phyloP scores from a whole-genome alignment of 805 yeast genomes.

The Suhomyces sp. region DNA sequence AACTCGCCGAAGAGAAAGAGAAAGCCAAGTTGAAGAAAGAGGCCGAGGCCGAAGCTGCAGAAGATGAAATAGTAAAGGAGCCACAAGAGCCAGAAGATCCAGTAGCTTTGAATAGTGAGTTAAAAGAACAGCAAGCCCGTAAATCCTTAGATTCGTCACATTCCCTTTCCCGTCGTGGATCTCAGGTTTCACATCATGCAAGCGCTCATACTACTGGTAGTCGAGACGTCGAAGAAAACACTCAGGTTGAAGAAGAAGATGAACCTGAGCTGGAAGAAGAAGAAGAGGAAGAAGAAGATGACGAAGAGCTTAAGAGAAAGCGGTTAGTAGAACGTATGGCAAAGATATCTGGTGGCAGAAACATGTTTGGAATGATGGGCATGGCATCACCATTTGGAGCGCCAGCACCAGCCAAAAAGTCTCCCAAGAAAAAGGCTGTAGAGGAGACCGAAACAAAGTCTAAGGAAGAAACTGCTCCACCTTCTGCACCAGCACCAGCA shows the following conservation, averaged over 20 bases:
- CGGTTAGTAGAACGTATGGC: conserved; percentile 93
- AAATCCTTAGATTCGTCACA: conserved; percentile 4
- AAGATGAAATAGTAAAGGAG: not conserved
- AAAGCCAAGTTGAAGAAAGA: conserved; percentile 17
- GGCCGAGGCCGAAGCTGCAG: conserved; percentile 12
- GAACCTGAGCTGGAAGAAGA: conserved; percentile 22
- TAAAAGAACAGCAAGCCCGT: not conserved
- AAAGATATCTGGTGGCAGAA: conserved; percentile 83
- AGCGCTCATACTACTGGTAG: conserved; percentile 3
- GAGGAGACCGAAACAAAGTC: not conserved
- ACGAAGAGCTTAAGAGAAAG: conserved; percentile 70
- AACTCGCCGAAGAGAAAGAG: conserved; percentile 31
- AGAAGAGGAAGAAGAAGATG: conserved; percentile 62
- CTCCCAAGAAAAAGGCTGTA: conserved; percentile 4
- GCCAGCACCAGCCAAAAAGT: conserved; percentile 11
- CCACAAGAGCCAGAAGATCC: not conserved
- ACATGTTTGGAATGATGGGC: conserved; percentile 74
- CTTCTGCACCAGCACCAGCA: not conserved
- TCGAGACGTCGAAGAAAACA: conserved; percentile 8
- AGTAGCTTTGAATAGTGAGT: not conserved
- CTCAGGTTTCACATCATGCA: not conserved
- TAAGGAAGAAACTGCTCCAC: not conserved
- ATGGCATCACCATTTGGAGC: conserved; percentile 41
- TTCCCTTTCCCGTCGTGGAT: not conserved
- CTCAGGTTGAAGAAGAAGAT: conserved; percentile 14